A percentile compares a stretch with the other conserved stretches of the same genome.
Evolutionary conservation across 129 eudicot genomes (phyloP).

Genomic region (Artemisia annua): DNA sequence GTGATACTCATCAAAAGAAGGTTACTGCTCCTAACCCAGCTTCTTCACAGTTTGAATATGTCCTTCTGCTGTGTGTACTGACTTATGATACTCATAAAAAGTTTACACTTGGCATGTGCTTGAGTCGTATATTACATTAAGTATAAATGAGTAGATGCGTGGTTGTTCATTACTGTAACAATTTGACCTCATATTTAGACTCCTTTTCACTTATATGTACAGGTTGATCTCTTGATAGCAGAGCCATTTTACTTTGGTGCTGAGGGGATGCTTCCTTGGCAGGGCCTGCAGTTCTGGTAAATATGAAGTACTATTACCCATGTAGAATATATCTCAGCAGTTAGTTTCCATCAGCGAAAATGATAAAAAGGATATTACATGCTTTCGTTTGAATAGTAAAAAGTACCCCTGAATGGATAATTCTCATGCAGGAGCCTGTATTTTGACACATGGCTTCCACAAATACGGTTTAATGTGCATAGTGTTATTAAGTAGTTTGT

Average conservation of each 20-base stretch:
- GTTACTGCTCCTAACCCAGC: too few species aligned
- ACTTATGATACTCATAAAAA: too few species aligned
- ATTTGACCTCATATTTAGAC: not conserved
- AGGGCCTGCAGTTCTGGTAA: slow-evolving; percentile 88
- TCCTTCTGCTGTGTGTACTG: too few species aligned
- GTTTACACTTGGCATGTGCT: too few species aligned
- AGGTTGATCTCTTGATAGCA: slow-evolving; percentile 77
- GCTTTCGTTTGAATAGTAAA: too few species aligned
- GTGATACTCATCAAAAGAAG: too few species aligned
- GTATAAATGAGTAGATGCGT: too few species aligned
- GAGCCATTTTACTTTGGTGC: slow-evolving; percentile 84
- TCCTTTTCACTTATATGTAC: slow-evolving; percentile 19
- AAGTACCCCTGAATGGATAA: not conserved
- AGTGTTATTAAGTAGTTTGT: too few species aligned
- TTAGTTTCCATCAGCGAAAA: not conserved
- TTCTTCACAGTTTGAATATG: not conserved
- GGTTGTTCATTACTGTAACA: too few species aligned
- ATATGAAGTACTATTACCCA: slow-evolving; percentile 1
- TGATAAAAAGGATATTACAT: not conserved
- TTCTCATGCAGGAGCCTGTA: not conserved
- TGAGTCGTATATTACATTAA: too few species aligned
- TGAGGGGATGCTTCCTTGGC: slow-evolving; percentile 88
- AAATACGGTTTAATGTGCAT: not conserved
- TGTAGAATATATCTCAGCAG: not conserved
- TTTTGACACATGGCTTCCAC: slow-evolving; percentile 5